phyloP scores from a whole-genome alignment of 2,329 filamentous ascomycete species.

The Madurella mycetomatis region DNA sequence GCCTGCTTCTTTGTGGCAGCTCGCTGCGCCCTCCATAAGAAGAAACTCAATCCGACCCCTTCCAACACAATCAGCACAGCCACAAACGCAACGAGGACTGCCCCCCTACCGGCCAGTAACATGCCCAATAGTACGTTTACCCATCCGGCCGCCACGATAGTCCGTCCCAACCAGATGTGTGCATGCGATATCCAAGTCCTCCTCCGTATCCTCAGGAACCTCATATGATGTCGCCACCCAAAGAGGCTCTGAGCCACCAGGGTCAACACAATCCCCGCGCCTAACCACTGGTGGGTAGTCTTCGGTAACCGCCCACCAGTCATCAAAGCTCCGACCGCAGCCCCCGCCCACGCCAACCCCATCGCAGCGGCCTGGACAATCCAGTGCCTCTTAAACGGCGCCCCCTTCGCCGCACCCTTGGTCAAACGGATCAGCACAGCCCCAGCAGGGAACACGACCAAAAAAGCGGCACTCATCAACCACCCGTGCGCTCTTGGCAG shows the following conservation, averaged over 20 bases:
- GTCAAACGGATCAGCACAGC: conserved; percentile 16
- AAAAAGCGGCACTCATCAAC: conserved; percentile 19
- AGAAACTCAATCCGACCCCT: not conserved
- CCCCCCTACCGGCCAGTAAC: conserved; percentile 1
- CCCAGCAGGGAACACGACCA: conserved; percentile 24
- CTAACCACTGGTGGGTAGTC: conserved; percentile 17
- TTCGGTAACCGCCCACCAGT: conserved; percentile 7
- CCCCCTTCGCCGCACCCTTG: not conserved
- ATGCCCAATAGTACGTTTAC: conserved; percentile 11
- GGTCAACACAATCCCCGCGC: not conserved
- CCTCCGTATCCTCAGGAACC: conserved; percentile 12
- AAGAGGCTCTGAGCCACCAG: conserved; percentile 14
- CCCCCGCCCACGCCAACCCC: conserved; percentile 6
- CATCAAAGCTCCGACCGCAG: conserved; percentile 6
- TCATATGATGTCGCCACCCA: conserved; percentile 21
- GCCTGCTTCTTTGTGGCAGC: not conserved
- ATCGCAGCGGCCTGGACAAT: conserved; percentile 13
- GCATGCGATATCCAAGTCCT: conserved; percentile 18
- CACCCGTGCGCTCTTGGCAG: conserved; percentile 16
- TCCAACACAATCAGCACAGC: not conserved
- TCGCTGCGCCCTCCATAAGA: not conserved
- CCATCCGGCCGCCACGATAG: conserved; percentile 2
- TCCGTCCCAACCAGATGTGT: conserved; percentile 20
- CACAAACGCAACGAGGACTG: not conserved
- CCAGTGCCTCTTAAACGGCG: conserved; percentile 21